Evolutionary conservation across 306 rosid genomes (phyloP).

Genomic region (Gynostemma pentaphyllum): DNA sequence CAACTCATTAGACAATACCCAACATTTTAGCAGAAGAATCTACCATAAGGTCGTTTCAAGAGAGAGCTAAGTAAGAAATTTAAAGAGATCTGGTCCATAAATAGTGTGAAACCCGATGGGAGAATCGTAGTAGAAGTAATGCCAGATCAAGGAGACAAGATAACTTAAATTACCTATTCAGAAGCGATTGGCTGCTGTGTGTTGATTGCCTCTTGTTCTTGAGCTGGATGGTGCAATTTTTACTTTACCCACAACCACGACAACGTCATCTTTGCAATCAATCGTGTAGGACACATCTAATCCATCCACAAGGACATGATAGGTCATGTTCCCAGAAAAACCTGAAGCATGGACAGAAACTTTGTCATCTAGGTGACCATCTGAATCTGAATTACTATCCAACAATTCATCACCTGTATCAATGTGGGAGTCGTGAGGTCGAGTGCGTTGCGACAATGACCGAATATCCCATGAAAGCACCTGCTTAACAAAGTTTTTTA

Average conservation of each 20-base stretch:
- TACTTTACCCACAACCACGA: conserved; percentile 46
- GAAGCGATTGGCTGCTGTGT: neutral
- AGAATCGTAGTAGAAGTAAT: neutral
- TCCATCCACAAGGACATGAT: conserved; percentile 71
- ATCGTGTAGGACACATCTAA: conserved; percentile 66
- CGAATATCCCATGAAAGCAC: conserved; percentile 97
- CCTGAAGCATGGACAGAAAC: conserved; percentile 11
- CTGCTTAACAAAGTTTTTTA: conserved; percentile 58
- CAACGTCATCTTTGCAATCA: conserved; percentile 38
- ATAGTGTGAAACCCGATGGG: neutral
- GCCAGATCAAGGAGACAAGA: neutral
- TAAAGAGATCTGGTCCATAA: neutral
- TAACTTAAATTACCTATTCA: neutral
- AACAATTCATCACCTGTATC: conserved; percentile 19
- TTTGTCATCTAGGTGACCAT: conserved; percentile 29
- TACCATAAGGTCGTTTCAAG: neutral
- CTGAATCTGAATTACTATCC: conserved; percentile 28
- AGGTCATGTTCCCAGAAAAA: conserved; percentile 27
- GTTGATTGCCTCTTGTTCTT: conserved; percentile 2
- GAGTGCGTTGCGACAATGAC: conserved; percentile 62
- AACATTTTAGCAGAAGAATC: neutral
- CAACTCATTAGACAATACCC: neutral
- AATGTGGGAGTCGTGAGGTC: conserved; percentile 33
- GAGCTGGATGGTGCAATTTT: conserved; percentile 17
- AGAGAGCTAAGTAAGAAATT: neutral